Evolutionary conservation across 2,329 filamentous ascomycete genomes (phyloP), one percentile per base, ranked within the genome.

Genomic region (Stylonectria norvegica): DNA sequence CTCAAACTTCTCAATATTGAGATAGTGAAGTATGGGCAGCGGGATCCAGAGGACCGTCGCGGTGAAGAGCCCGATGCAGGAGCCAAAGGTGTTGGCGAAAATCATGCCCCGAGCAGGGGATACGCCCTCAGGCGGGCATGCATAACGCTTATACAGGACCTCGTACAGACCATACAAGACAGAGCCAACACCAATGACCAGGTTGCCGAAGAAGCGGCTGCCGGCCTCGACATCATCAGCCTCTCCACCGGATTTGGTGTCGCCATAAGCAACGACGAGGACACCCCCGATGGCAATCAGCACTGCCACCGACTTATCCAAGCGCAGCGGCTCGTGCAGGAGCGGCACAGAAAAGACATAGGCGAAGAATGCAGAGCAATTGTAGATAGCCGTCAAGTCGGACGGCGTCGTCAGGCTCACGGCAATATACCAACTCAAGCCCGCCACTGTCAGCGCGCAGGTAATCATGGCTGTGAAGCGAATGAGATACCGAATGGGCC

Each of bases 281-380:
- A 98, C 93, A 34, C 93, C 93, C 0, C 81, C 68, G 45, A 97
- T 94, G 39, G 93, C 93, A 27, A 98, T 78, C 9, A 80, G 74
- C 2, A 98, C 93, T 4, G 91, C 87, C 36, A 94, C 62, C 19
- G 89, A 83, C 70, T 98, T 98, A 67, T 88, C 88, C 25, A 84
- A 68, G 16, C 88, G 82, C 10, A 96, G 68, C 51, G 85, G 88
- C 64, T 98, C 93, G 42, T 86, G 82, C 3, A 98, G 73, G 14
- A 98, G 68, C 1, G 90, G 89, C 31, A 98, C 89, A 32, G 87
- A 94, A 62, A 98, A 98, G 10, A 88, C 91, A 61, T 98, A 98
- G 34, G 93, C 93, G 64, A 98, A 98, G 68, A 98, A 98, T 43
- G 93, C 91, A 38, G 88, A 95, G 73, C 93, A 98, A 69, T 98